A percentile compares a stretch with the other conserved stretches of the same genome.
Conservation (phyloP, 2,329 filamentous ascomycete species). For the Camptophora hylomeconis region DNA sequence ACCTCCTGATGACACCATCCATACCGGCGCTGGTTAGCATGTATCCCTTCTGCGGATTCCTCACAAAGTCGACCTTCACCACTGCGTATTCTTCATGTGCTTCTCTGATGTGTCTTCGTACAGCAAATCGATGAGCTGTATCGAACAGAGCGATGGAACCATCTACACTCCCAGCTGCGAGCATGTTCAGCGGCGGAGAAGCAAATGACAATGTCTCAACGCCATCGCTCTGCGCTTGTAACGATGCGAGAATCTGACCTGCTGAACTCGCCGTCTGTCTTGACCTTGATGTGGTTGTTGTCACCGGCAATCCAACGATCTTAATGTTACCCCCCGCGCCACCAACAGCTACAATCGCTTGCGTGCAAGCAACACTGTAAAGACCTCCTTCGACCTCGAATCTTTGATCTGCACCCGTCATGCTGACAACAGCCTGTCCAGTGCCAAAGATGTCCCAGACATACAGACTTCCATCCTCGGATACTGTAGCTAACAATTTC, state of each 20-base stretch:
- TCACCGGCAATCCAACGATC: conserved; percentile 67
- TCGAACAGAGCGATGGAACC: conserved; percentile 74
- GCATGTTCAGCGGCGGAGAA: conserved; percentile 45
- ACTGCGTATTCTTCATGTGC: conserved; percentile 83
- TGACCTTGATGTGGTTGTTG: conserved; percentile 31
- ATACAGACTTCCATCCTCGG: conserved; percentile 76
- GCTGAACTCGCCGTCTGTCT: conserved; percentile 29
- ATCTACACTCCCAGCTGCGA: conserved; percentile 52
- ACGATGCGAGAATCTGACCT: conserved; percentile 65
- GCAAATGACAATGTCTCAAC: conserved; percentile 64
- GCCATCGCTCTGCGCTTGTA: conserved; percentile 66
- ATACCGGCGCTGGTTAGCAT: conserved; percentile 78
- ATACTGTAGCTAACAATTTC: conserved; percentile 71
- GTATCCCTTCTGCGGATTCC: conserved; percentile 37
- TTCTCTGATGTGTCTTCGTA: conserved; percentile 67
- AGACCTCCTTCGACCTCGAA: conserved; percentile 87
- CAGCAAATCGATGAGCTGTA: conserved; percentile 69
- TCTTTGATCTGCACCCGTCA: conserved; percentile 72
- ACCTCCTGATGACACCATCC: conserved; percentile 79
- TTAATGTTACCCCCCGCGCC: conserved; percentile 79
- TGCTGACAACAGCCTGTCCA: conserved; percentile 55
- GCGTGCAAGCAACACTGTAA: conserved; percentile 74
- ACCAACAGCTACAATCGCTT: conserved; percentile 69
- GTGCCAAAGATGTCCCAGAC: conserved; percentile 78
- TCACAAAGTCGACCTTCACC: conserved; percentile 75